Evolutionary conservation across 805 yeast genomes (phyloP), one percentile per base, ranked within the genome.

Genomic region (Starmerella gropengiesseri): DNA sequence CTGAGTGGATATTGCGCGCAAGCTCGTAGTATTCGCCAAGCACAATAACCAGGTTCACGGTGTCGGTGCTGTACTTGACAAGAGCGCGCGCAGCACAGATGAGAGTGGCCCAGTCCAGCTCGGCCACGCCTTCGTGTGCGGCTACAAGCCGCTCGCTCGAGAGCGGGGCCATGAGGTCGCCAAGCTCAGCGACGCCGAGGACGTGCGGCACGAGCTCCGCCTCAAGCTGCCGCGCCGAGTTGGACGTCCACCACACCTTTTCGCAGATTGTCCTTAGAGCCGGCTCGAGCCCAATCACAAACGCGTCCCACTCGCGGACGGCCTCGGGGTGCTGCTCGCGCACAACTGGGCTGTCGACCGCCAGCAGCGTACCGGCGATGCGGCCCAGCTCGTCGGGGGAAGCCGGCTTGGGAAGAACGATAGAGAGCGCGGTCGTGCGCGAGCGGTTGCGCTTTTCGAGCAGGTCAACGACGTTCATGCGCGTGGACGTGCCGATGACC

Each of bases 371-470:
- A 17, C 59, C 55, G 12, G 75, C 74, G 16, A 74, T 64, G 1
- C 59, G 54, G 60, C 73, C 63, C 51, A 79, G 82, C 12, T 66
- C 70, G 1, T 69, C 74, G 2, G 75, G 52, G 2, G 64, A 59
- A 1, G 52, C 50, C 0, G 78, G 67, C 38, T 75, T 76, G 20
- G 73, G 72, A 28, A 85, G 65, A 14, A 70, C 69, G 19, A 86
- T 69, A 2, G 81, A 61, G 38, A 94, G 65, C 56, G 89, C 95
- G 14, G 91, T 78, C 59, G 87, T 91, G 50, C 99, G 66, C 44
- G 93, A 79, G 51, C 85, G 72, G 1, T 91, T 97, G 54, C 99
- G 70, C 56, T 89, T 91, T 56, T 91, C 99, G 35, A 91, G 65
- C 53, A 75, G 68, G 53, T 89, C 96, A 38, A 87, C 68, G 0